Base-by-base conservation (phyloP, 2,329 filamentous ascomycete species). In the Ophiostoma montium region DNA sequence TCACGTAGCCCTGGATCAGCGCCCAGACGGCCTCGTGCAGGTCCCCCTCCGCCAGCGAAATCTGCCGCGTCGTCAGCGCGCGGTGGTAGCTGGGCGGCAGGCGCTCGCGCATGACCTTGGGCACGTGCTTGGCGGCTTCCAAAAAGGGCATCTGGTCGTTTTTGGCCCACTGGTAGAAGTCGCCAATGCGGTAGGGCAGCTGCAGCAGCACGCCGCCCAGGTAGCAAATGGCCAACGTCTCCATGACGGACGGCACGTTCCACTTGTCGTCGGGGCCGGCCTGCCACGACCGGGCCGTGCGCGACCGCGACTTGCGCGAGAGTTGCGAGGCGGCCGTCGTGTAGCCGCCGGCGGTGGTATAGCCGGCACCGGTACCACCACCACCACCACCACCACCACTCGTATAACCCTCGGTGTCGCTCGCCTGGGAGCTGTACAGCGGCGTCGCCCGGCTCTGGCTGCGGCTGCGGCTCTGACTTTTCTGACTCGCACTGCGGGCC, bases 201-300 rank as follows among this genome's bases (percentile, higher is more conserved):
- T 83, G 78, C 56, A 95, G 69, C 23, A 95, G 68, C 42, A 92
- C 59, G 35, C 79, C 79, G 1, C 79, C 89, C 32, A 95, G 64
- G 65, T 95, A 95, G 60, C 85, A 88, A 11, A 95, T 62, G 1
- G 72, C 80, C 47, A 96, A 64, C 0, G 82, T 83, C 56, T 95
- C 89, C 38, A 85, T 67, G 33, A 94, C 67, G 47, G 69, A 78
- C 1, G 89, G 88, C 57, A 77, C 57, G 44, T 71, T 68, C 68
- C 77, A 74, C 41, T 68, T 61, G 55, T 68, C 63, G 6, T 69
- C 68, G 23, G 65, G 59, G 50, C 70, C 65, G 13, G 69, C 59
- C 12, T 56, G 58, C 72, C 76, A 67, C 58, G 67, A 61, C 67
- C 62, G 64, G 27, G 59, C 64, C 38, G 56, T 56, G 19, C 58